These are phyloP conservation scores for Sarcodon sp. DNA, from an alignment of 768 basidiomycete genomes.

Conservation along the genomic window DNA sequence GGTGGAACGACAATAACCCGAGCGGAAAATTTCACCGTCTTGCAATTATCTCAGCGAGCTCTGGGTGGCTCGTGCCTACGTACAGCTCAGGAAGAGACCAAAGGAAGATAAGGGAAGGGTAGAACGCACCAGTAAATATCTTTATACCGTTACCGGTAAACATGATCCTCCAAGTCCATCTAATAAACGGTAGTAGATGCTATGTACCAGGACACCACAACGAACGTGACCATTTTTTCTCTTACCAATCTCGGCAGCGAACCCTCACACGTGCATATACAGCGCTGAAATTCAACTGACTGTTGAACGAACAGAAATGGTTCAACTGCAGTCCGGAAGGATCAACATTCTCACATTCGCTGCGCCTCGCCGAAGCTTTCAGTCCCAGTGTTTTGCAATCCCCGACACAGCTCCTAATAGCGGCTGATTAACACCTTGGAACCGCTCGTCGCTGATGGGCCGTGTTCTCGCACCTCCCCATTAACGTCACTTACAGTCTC, in stretches of 20 bases:
- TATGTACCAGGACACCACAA: not conserved
- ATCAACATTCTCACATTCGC: too few species aligned
- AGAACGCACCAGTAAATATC: constrained; percentile 38
- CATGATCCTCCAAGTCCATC: constrained; percentile 24
- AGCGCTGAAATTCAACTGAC: too few species aligned
- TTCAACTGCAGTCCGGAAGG: too few species aligned
- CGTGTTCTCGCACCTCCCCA: too few species aligned
- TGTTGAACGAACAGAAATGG: too few species aligned
- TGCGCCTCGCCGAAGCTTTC: too few species aligned
- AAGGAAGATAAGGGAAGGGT: constrained; percentile 3
- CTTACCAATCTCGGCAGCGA: not conserved
- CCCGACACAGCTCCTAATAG: too few species aligned
- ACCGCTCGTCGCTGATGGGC: too few species aligned
- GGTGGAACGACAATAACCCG: constrained; percentile 14
- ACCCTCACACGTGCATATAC: not conserved
- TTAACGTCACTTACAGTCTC: too few species aligned
- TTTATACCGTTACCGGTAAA: constrained; percentile 46
- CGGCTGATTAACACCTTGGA: too few species aligned
- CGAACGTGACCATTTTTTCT: not conserved
- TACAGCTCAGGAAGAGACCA: constrained; percentile 3
- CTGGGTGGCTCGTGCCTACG: constrained; percentile 88
- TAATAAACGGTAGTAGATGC: constrained; percentile 6
- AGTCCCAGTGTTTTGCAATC: too few species aligned
- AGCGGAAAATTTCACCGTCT: constrained; percentile 47
- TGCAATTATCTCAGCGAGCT: constrained; percentile 88